phyloP scores from a whole-genome alignment of 2,329 filamentous ascomycete species.

The Ilyonectria destructans region DNA sequence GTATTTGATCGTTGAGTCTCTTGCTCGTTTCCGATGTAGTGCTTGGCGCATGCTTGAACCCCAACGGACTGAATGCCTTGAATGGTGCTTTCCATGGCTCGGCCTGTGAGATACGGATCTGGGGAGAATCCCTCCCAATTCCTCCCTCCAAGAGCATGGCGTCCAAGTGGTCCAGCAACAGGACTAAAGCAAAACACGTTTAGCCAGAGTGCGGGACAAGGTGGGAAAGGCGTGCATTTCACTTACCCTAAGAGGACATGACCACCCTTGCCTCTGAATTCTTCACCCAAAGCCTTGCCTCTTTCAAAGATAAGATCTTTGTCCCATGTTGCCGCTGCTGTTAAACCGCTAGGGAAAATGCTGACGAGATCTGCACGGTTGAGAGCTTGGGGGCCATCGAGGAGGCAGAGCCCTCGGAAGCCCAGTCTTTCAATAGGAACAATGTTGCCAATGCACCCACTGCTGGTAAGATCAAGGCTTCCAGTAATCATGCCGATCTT shows the following conservation, averaged over 20 bases:
- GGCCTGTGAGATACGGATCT: constrained; percentile 77
- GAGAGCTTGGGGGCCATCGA: constrained; percentile 46
- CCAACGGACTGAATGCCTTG: constrained; percentile 50
- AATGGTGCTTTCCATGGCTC: constrained; percentile 55
- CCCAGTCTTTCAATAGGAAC: constrained; percentile 53
- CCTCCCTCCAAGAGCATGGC: constrained; percentile 64
- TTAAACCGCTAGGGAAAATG: constrained; percentile 68
- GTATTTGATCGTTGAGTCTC: constrained; percentile 47
- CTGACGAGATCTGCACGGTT: constrained; percentile 54
- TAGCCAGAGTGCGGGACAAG: background rate
- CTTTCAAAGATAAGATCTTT: constrained; percentile 78
- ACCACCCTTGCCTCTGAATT: constrained; percentile 84
- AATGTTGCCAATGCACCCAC: constrained; percentile 42
- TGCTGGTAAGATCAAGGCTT: background rate
- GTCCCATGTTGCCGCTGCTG: constrained; percentile 77
- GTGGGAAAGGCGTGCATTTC: too few relatives aligned
- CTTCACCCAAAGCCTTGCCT: constrained; percentile 81
- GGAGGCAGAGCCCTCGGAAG: constrained; percentile 57
- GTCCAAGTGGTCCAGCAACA: constrained; percentile 60
- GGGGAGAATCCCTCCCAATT: constrained; percentile 77
- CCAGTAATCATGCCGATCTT: constrained; percentile 20
- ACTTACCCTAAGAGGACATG: constrained; percentile 84
- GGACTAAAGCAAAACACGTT: constrained; percentile 36
- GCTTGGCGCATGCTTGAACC: constrained; percentile 54
- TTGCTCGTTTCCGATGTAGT: constrained; percentile 54